These are phyloP conservation scores for Handroanthus guayacan DNA, from an alignment of 257 asterid genomes.

Conservation along the genomic window DNA sequence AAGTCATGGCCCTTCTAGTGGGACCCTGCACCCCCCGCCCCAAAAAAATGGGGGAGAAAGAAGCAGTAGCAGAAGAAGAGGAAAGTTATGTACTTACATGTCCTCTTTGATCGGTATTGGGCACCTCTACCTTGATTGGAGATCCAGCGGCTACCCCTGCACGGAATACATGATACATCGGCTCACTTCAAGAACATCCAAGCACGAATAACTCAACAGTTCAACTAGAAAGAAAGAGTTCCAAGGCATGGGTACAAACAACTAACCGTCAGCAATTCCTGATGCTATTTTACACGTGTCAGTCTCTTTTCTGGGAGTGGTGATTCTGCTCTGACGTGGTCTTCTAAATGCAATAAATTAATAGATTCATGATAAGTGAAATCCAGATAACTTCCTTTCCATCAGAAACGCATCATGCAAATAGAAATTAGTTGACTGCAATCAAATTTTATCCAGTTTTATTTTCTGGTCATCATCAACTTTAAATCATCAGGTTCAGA, in stretches of 20 bases:
- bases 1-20: neutral
- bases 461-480: neutral
- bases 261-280: constrained; percentile 71
- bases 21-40: neutral
- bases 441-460: neutral
- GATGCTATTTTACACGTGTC: constrained; percentile 75
- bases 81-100: constrained; percentile 49
- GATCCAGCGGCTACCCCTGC: constrained; percentile 76
- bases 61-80: constrained; percentile 5
- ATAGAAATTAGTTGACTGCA: neutral
- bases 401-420: neutral
- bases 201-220: neutral
- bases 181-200: neutral
- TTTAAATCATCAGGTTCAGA: neutral
- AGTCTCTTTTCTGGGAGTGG: constrained; percentile 85
- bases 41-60: too few species aligned
- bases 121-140: constrained; percentile 74
- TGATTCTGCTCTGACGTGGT: constrained; percentile 84
- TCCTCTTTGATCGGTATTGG: constrained; percentile 86
- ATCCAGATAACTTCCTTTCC: constrained; percentile 5
- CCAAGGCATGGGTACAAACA: neutral
- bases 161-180: constrained; percentile 26
- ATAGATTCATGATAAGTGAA: constrained; percentile 25
- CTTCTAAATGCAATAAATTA: constrained; percentile 52
- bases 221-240: neutral